A percentile compares a stretch with the other conserved stretches of the same genome.
phyloP scores from a whole-genome alignment of 805 yeast genomes.

The Saitoella complicata region DNA sequence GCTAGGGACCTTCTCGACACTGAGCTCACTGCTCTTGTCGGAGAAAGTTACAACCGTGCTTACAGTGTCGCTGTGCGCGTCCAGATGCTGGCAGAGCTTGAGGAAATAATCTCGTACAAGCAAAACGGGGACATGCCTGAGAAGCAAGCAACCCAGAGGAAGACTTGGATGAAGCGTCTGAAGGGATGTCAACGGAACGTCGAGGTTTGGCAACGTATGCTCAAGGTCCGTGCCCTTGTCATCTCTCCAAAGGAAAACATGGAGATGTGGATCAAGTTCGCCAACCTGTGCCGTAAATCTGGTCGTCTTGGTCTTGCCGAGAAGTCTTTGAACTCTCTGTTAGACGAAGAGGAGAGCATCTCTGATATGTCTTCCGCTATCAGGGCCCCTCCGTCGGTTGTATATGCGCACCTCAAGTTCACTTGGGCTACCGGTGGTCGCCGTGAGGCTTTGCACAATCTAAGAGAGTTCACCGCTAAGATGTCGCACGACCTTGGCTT shows the following conservation, averaged over 20 bases:
- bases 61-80: slow-evolving; percentile 93
- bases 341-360: slow-evolving; percentile 55
- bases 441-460: slow-evolving; percentile 67
- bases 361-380: slow-evolving; percentile 19
- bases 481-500: slow-evolving; percentile 80
- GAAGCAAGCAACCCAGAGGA: slow-evolving; percentile 58
- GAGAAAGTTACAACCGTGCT: slow-evolving; percentile 92
- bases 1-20: slow-evolving; percentile 86
- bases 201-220: slow-evolving; percentile 96
- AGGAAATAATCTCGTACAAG: slow-evolving; percentile 84
- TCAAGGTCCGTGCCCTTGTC: slow-evolving; percentile 82
- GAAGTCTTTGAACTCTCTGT: slow-evolving; percentile 62
- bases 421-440: slow-evolving; percentile 94
- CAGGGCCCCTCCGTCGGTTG: slow-evolving; percentile 90
- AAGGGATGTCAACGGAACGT: slow-evolving; percentile 92
- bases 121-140: slow-evolving; percentile 70
- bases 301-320: slow-evolving; percentile 87
- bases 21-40: slow-evolving; percentile 83
- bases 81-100: slow-evolving; percentile 92
- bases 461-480: slow-evolving; percentile 79
- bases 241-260: slow-evolving; percentile 90
- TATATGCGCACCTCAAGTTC: slow-evolving; percentile 88
- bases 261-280: slow-evolving; percentile 97
- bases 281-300: slow-evolving; percentile 85
- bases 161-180: slow-evolving; percentile 86